Percentiles rank a stretch among this genome's conserved stretches.
Evolutionary conservation across 306 rosid species (phyloP).

Genomic region (Dalbergia cultrata): DNA sequence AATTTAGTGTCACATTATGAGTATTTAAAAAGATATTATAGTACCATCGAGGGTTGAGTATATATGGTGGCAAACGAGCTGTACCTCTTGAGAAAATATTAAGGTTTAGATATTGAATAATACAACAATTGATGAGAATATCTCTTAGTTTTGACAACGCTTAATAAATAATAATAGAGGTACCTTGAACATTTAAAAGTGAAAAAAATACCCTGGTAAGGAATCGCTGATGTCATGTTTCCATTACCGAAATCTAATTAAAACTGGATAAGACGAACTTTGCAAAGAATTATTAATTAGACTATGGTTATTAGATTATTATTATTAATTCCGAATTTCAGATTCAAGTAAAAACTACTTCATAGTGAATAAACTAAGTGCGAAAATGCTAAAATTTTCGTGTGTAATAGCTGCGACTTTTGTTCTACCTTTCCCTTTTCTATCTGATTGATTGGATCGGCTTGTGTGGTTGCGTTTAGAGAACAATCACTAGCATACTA

Average conservation of each 20-base stretch:
- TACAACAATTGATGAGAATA: no score
- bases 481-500: constrained; percentile 1
- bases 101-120: no score
- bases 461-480: constrained; percentile 10
- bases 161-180: no score
- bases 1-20: background rate
- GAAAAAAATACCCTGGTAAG: background rate
- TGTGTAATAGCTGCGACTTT: background rate
- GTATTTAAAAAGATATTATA: background rate
- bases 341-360: background rate
- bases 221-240: background rate
- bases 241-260: background rate
- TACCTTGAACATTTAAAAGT: no score
- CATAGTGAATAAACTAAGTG: background rate
- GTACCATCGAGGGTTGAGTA: no score
- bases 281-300: background rate
- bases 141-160: no score
- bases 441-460: background rate
- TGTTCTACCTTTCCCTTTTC: background rate
- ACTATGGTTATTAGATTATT: background rate
- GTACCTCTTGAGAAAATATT: no score
- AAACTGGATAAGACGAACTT: background rate
- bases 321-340: background rate
- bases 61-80: no score
- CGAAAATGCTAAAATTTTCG: background rate